These are phyloP conservation scores for Pyrenochaeta sp. DNA, from an alignment of 2,329 filamentous ascomycete genomes.

Conservation along the genomic window DNA sequence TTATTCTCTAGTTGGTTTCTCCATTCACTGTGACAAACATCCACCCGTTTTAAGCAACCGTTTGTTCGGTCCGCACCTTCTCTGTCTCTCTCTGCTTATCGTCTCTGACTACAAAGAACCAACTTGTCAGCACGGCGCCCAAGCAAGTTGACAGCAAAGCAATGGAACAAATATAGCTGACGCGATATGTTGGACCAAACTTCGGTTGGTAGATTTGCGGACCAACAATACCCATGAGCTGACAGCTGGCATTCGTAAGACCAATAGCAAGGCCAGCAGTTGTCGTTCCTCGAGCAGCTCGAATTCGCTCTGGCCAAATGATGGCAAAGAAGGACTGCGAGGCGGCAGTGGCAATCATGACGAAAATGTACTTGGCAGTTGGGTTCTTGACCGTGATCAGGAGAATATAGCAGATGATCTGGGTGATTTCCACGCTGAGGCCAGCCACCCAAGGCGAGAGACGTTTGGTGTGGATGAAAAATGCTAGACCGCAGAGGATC, in stretches of 20 bases:
- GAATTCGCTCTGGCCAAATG: conserved; percentile 52
- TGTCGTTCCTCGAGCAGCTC: conserved; percentile 50
- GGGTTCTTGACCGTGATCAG: conserved; percentile 47
- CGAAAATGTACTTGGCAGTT: conserved; percentile 50
- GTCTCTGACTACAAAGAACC: conserved; percentile 21
- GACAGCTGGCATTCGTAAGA: conserved; percentile 43
- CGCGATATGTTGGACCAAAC: conserved; percentile 50
- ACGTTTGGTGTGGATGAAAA: conserved; percentile 27
- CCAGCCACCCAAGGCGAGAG: conserved; percentile 31
- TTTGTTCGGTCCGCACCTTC: neutral
- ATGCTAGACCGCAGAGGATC: conserved; percentile 24
- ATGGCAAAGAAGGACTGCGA: conserved; percentile 51
- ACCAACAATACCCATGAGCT: conserved; percentile 51
- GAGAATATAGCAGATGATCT: conserved; percentile 51
- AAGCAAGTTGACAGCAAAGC: conserved; percentile 35
- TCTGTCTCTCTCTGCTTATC: conserved; percentile 14
- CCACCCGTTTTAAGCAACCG: neutral
- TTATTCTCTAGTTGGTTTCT: no score
- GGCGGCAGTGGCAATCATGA: conserved; percentile 51
- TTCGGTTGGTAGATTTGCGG: conserved; percentile 52
- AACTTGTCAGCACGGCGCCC: conserved; percentile 22
- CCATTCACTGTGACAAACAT: no score
- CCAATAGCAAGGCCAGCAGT: conserved; percentile 50
- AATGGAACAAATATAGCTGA: conserved; percentile 49
- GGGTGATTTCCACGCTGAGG: conserved; percentile 37